A percentile compares a stretch with the other conserved stretches of the same genome.
These are phyloP conservation scores for Daldinia decipiens DNA, from an alignment of 495 filamentous ascomycete species.

Conservation along the genomic window DNA sequence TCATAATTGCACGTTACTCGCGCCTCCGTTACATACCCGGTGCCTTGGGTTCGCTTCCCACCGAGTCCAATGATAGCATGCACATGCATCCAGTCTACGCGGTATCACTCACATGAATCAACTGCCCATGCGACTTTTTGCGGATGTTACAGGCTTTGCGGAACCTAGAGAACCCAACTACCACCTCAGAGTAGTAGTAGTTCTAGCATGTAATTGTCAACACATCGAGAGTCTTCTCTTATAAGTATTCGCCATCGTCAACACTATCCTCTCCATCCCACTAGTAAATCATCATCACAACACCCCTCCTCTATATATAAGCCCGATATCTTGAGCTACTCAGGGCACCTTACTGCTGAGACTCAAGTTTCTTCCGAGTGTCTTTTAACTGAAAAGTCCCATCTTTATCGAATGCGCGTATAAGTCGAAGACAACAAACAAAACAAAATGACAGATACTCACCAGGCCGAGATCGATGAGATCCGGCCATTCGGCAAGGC, in stretches of 20 bases:
- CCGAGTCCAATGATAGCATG: constrained; percentile 34
- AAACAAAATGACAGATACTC: constrained; percentile 50
- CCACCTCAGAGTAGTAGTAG: constrained; percentile 31
- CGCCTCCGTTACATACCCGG: constrained; percentile 25
- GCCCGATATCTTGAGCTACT: constrained; percentile 21
- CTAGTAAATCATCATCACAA: constrained; percentile 25
- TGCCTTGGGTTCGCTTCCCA: constrained; percentile 29
- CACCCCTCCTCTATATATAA: constrained; percentile 9
- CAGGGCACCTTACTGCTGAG: constrained; percentile 3
- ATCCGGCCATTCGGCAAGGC: constrained; percentile 72
- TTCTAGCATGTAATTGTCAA: constrained; percentile 1
- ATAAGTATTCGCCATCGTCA: constrained; percentile 30
- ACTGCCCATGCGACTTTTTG: constrained; percentile 9
- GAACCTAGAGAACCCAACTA: constrained; percentile 17
- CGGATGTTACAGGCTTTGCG: constrained; percentile 6
- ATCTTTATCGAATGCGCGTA: background rate
- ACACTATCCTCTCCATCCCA: background rate
- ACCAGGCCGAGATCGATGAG: constrained; percentile 55
- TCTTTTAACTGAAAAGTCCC: background rate
- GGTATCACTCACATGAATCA: constrained; percentile 26
- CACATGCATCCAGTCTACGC: constrained; percentile 35
- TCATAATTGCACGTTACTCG: constrained; percentile 43
- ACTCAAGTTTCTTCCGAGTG: constrained; percentile 16
- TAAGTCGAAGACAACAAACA: constrained; percentile 7
- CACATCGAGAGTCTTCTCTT: background rate